A percentile compares a stretch with the other conserved stretches of the same genome.
These are phyloP conservation scores for Aureobasidium sp. DNA, from an alignment of 2,329 filamentous ascomycete species.

Conservation along the genomic window DNA sequence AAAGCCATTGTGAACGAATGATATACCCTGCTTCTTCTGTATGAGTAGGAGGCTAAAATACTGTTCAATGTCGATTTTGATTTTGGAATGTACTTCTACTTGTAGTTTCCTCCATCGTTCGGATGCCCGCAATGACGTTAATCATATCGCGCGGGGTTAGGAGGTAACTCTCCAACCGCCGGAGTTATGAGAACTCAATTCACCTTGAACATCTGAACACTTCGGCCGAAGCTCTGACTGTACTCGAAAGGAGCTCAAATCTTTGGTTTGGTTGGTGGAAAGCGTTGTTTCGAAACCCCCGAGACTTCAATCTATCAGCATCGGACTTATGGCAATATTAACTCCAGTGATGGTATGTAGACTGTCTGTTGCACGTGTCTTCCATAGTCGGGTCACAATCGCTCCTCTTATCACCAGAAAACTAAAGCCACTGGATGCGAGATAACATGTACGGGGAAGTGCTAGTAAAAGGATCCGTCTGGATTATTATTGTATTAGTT, in stretches of 20 bases:
- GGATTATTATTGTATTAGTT: not conserved
- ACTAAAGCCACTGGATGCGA: not conserved
- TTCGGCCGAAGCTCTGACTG: not conserved
- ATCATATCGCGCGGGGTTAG: not conserved
- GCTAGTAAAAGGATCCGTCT: not conserved
- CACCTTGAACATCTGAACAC: no score
- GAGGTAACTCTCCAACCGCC: not conserved
- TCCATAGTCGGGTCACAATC: not conserved
- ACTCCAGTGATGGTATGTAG: not conserved
- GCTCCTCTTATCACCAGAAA: not conserved
- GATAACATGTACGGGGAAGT: not conserved
- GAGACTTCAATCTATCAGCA: not conserved
- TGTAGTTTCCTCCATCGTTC: not conserved
- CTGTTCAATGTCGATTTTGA: not conserved
- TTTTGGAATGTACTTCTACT: not conserved
- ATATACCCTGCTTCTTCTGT: not conserved
- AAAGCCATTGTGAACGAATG: conserved; percentile 16
- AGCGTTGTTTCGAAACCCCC: not conserved
- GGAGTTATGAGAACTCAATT: not conserved
- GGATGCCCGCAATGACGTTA: not conserved
- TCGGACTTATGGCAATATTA: not conserved
- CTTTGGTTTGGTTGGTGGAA: not conserved
- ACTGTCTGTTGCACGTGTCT: not conserved
- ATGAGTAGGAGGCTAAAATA: not conserved
- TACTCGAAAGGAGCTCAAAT: not conserved